A percentile compares a stretch with the other conserved stretches of the same genome.
These are phyloP conservation scores for Exophiala aquamarina DNA, from an alignment of 2,329 filamentous ascomycete species.

Conservation along the genomic window DNA sequence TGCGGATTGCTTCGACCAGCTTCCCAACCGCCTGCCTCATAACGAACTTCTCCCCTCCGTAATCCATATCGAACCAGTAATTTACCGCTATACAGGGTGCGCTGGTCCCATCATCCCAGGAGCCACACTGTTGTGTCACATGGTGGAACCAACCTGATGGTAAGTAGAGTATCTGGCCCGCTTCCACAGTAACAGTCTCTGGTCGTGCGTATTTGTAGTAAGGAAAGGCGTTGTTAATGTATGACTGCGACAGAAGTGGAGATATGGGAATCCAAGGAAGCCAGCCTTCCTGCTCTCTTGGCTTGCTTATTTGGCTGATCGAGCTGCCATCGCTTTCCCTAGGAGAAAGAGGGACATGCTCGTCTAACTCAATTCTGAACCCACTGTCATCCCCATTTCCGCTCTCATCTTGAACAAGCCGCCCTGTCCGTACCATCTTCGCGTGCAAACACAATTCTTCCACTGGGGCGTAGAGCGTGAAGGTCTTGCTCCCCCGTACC, in stretches of 20 bases:
- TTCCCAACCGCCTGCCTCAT: slow-evolving; percentile 40
- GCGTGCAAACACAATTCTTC: slow-evolving; percentile 27
- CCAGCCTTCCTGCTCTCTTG: background rate
- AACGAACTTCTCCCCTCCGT: slow-evolving; percentile 44
- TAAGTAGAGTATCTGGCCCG: slow-evolving; percentile 28
- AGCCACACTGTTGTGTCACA: slow-evolving; percentile 26
- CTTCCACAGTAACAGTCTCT: slow-evolving; percentile 21
- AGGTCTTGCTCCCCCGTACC: slow-evolving; percentile 24
- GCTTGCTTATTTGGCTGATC: background rate
- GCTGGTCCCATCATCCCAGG: slow-evolving; percentile 17
- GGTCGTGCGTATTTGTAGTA: slow-evolving; percentile 23
- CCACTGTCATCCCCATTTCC: background rate
- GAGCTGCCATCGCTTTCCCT: background rate
- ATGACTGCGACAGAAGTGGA: slow-evolving; percentile 10
- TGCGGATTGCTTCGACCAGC: slow-evolving; percentile 14
- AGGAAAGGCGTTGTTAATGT: slow-evolving; percentile 3
- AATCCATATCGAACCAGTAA: slow-evolving; percentile 31
- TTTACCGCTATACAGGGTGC: slow-evolving; percentile 29
- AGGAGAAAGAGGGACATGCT: slow-evolving; percentile 5
- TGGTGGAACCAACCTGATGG: slow-evolving; percentile 30
- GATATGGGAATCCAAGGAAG: slow-evolving; percentile 29
- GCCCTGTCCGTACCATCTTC: slow-evolving; percentile 17
- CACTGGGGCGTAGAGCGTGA: slow-evolving; percentile 25
- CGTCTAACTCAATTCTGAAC: background rate
- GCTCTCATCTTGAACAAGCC: slow-evolving; percentile 6